A percentile compares a stretch with the other conserved stretches of the same genome.
Evolutionary conservation across 108 stramenopile genomes (phyloP).

Genomic region (Nitzschia sp.): DNA sequence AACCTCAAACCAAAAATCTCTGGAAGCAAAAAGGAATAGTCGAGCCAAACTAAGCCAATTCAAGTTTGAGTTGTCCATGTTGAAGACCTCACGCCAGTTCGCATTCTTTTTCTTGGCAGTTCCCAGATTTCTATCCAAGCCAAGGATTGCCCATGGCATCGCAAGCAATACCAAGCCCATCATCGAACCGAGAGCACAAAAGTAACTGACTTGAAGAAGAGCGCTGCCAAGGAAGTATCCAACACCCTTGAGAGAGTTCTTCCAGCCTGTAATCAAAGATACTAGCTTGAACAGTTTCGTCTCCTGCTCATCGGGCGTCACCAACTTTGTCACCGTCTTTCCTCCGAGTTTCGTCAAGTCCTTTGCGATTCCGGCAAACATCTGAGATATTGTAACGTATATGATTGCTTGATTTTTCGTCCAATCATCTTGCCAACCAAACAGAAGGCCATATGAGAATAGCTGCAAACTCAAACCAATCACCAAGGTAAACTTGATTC

Average conservation of each 20-base stretch:
- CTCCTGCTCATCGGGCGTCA: slow-evolving; percentile 89
- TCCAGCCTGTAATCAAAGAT: slow-evolving; percentile 91
- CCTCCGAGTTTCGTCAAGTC: slow-evolving; percentile 94
- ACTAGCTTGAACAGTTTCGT: slow-evolving; percentile 88
- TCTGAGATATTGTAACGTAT: slow-evolving; percentile 91
- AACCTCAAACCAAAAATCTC: slow-evolving; percentile 97
- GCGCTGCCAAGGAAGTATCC: slow-evolving; percentile 88
- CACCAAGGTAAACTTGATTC: slow-evolving; percentile 83
- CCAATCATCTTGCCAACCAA: slow-evolving; percentile 84
- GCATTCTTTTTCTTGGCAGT: slow-evolving; percentile 83
- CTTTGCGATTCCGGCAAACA: slow-evolving; percentile 93
- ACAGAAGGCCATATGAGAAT: slow-evolving; percentile 67
- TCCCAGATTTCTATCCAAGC: slow-evolving; percentile 77
- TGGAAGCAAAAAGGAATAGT: slow-evolving; percentile 89
- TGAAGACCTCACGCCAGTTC: slow-evolving; percentile 71
- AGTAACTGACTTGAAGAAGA: slow-evolving; percentile 73
- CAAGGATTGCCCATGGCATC: slow-evolving; percentile 85
- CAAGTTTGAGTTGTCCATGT: slow-evolving; percentile 77
- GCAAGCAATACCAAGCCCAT: slow-evolving; percentile 84
- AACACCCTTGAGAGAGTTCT: slow-evolving; percentile 94
- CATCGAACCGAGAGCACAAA: slow-evolving; percentile 79
- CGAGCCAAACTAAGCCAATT: slow-evolving; percentile 85
- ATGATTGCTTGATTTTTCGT: slow-evolving; percentile 60
- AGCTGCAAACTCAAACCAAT: slow-evolving; percentile 76
- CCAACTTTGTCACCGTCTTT: slow-evolving; percentile 92